phyloP scores from a whole-genome alignment of 371 early-diverging fungal genomes.

The Mucor plumbeus region DNA sequence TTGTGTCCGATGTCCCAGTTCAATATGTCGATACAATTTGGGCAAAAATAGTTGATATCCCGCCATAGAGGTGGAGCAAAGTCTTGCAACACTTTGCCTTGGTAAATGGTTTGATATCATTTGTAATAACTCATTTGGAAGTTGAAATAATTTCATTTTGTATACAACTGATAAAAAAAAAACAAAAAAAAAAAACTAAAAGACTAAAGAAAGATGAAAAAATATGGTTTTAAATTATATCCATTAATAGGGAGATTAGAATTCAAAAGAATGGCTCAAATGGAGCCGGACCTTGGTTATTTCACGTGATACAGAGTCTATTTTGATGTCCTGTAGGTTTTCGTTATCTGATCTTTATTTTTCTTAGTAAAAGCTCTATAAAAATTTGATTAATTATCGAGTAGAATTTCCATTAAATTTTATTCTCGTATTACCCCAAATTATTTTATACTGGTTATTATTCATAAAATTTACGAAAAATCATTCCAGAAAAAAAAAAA shows the following conservation, averaged over 20 bases:
- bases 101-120: constrained; percentile 29
- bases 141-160: constrained; percentile 24
- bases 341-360: constrained; percentile 2
- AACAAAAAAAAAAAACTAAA: background rate
- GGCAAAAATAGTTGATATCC: constrained; percentile 42
- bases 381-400: background rate
- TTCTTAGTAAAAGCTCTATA: no score
- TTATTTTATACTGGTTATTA: background rate
- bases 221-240: no score
- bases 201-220: background rate
- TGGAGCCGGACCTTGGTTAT: background rate
- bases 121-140: constrained; percentile 43
- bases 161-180: background rate
- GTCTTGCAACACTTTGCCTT: constrained; percentile 28
- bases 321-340: background rate
- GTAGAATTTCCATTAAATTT: background rate
- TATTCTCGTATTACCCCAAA: no score
- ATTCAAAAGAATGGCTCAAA: background rate
- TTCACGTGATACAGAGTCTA: constrained; percentile 1
- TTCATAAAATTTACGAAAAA: background rate
- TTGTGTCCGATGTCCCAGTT: constrained; percentile 38
- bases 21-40: constrained; percentile 40
- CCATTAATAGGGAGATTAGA: background rate
- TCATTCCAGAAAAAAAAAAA: background rate
- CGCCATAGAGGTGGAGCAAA: constrained; percentile 36